These are phyloP conservation scores for Irpex sp. DNA, from an alignment of 1,284 basidiomycete species.

Conservation along the genomic window DNA sequence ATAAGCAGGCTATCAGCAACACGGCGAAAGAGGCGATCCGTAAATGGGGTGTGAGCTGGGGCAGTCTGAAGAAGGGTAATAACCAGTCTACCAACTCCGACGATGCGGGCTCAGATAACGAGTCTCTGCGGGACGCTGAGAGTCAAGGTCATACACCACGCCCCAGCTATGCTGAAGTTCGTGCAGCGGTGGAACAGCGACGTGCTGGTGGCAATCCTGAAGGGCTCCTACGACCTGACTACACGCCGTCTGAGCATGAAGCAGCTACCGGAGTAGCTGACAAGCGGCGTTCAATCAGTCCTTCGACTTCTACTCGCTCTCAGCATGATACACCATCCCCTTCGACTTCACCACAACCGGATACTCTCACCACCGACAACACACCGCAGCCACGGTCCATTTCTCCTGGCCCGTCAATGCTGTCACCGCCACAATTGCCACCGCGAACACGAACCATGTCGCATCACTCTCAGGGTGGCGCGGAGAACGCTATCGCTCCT, in stretches of 20 bases:
- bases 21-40: slow-evolving; percentile 82
- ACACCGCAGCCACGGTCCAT: slow-evolving; percentile 9
- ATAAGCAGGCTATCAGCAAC: slow-evolving; percentile 79
- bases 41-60: slow-evolving; percentile 87
- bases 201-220: slow-evolving; percentile 32
- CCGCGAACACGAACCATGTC: slow-evolving; percentile 20
- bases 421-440: background rate
- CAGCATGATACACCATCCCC: slow-evolving; percentile 15
- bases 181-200: slow-evolving; percentile 64
- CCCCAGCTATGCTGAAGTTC: slow-evolving; percentile 66
- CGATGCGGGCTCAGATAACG: slow-evolving; percentile 39
- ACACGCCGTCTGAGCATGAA: slow-evolving; percentile 27
- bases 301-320: slow-evolving; percentile 20
- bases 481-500: slow-evolving; percentile 12
- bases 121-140: slow-evolving; percentile 32
- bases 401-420: slow-evolving; percentile 7
- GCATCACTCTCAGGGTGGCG: slow-evolving; percentile 23
- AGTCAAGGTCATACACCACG: slow-evolving; percentile 38
- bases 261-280: slow-evolving; percentile 28
- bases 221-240: slow-evolving; percentile 27
- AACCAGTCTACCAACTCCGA: slow-evolving; percentile 33
- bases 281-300: slow-evolving; percentile 26
- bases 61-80: slow-evolving; percentile 51
- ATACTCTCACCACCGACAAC: slow-evolving; percentile 5
- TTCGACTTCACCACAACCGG: slow-evolving; percentile 24